Conservation (phyloP, 1,139 yeast species). For the Saccharomycopsis phalli region DNA sequence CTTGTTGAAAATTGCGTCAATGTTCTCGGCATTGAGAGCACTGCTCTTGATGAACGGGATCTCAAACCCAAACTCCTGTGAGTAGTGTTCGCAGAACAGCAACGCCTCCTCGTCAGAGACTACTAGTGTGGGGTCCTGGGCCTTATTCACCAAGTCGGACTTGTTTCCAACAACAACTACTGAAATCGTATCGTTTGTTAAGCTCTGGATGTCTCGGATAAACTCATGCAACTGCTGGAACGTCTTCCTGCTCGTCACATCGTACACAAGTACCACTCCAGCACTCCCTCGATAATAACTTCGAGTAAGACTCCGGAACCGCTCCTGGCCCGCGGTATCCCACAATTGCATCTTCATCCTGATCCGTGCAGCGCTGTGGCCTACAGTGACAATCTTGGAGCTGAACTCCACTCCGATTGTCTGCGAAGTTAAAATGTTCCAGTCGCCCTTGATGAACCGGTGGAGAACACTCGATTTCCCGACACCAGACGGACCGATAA, state of each 20-base stretch:
- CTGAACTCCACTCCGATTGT: slow-evolving; percentile 45
- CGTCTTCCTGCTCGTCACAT: slow-evolving; percentile 48
- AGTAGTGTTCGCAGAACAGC: slow-evolving; percentile 25
- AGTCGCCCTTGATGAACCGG: slow-evolving; percentile 34
- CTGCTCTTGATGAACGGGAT: slow-evolving; percentile 34
- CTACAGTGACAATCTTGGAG: slow-evolving; percentile 34
- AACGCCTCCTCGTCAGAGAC: slow-evolving; percentile 30
- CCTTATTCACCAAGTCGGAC: slow-evolving; percentile 28
- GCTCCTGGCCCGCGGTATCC: slow-evolving; percentile 82
- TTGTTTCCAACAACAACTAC: slow-evolving; percentile 44
- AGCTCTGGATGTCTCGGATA: slow-evolving; percentile 39
- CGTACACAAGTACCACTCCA: slow-evolving; percentile 71
- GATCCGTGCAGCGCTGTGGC: slow-evolving; percentile 23
- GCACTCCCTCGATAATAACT: slow-evolving; percentile 76
- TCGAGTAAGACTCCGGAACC: slow-evolving; percentile 65
- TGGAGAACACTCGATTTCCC: slow-evolving; percentile 39
- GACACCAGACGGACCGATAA: slow-evolving; percentile 38
- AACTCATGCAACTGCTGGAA: slow-evolving; percentile 40
- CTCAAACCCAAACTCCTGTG: slow-evolving; percentile 24
- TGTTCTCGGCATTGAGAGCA: slow-evolving; percentile 53
- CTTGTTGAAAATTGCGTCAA: slow-evolving; percentile 48
- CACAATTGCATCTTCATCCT: slow-evolving; percentile 42
- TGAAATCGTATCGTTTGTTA: slow-evolving; percentile 33
- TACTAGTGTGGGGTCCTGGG: slow-evolving; percentile 25
- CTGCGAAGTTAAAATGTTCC: slow-evolving; percentile 24